phyloP scores from a whole-genome alignment of 345 rosid genomes.

The Ceriops decandra region DNA sequence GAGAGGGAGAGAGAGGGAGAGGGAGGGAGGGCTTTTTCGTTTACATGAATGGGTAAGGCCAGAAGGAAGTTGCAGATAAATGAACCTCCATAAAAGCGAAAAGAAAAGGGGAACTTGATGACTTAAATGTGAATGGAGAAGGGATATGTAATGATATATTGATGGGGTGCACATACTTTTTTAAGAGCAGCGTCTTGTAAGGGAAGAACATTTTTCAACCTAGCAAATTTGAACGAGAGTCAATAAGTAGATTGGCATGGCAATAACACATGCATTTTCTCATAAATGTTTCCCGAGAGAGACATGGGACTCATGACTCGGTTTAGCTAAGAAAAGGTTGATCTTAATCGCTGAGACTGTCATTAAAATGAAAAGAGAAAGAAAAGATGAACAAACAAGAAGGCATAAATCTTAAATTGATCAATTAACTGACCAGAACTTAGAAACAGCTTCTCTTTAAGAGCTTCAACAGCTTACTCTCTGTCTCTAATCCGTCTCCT shows the following conservation, averaged over 20 bases:
- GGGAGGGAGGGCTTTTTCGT: not conserved
- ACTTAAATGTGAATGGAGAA: constrained; percentile 4
- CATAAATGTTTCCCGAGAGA: too few species aligned
- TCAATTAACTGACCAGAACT: constrained; percentile 13
- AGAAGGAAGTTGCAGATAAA: not conserved
- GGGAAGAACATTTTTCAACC: constrained; percentile 27
- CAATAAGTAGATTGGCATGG: too few species aligned
- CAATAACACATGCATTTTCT: too few species aligned
- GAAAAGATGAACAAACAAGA: not conserved
- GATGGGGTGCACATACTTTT: constrained; percentile 8
- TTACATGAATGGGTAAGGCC: constrained; percentile 1
- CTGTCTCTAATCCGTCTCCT: too few species aligned
- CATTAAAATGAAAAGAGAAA: not conserved
- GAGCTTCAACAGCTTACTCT: not conserved
- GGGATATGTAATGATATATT: not conserved
- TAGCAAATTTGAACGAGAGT: not conserved
- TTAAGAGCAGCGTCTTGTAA: constrained; percentile 23
- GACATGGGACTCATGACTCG: too few species aligned
- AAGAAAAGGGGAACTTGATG: not conserved
- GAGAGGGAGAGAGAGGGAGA: not conserved
- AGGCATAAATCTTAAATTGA: not conserved
- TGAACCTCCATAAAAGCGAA: constrained; percentile 1
- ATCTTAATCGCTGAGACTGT: not conserved
- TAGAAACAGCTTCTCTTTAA: not conserved
- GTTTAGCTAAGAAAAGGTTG: not conserved